Evolutionary conservation across 2,329 filamentous ascomycete species (phyloP).

Genomic region (Blastomyces parvus): DNA sequence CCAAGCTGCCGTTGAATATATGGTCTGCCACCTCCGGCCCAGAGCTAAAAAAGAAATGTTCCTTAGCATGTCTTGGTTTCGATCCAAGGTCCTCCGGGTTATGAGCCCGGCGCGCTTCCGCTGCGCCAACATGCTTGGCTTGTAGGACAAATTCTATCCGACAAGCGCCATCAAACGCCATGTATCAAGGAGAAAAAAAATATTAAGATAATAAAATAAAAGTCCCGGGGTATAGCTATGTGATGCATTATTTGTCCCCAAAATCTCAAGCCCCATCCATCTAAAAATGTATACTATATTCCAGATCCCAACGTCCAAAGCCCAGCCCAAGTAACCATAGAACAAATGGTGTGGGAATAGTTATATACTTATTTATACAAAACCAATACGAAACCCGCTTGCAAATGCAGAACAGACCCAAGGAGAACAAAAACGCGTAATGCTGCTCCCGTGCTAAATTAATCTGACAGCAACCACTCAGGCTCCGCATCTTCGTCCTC

Average conservation of each 20-base stretch:
- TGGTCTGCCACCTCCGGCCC: too few species aligned
- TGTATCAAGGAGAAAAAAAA: background rate
- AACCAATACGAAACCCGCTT: background rate
- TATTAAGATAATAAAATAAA: background rate
- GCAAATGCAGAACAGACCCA: background rate
- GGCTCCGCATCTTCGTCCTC: conserved; percentile 58
- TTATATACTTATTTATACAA: background rate
- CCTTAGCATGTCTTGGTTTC: conserved; percentile 13
- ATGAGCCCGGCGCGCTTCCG: conserved; percentile 31
- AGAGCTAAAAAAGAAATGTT: background rate
- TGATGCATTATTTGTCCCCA: too few species aligned
- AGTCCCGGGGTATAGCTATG: background rate
- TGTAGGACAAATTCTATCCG: background rate
- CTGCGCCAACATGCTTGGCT: conserved; percentile 23
- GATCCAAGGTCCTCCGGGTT: conserved; percentile 28
- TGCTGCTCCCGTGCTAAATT: background rate
- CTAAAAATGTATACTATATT: background rate
- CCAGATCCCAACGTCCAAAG: background rate
- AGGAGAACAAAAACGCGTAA: background rate
- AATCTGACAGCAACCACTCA: conserved; percentile 47
- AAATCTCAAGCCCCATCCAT: background rate
- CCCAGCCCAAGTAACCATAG: too few species aligned
- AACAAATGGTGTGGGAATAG: background rate
- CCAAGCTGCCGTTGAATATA: too few species aligned
- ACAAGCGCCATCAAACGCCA: background rate